These are phyloP conservation scores for Biscogniauxia mediterranea DNA, from an alignment of 2,329 filamentous ascomycete species.

Conservation along the genomic window DNA sequence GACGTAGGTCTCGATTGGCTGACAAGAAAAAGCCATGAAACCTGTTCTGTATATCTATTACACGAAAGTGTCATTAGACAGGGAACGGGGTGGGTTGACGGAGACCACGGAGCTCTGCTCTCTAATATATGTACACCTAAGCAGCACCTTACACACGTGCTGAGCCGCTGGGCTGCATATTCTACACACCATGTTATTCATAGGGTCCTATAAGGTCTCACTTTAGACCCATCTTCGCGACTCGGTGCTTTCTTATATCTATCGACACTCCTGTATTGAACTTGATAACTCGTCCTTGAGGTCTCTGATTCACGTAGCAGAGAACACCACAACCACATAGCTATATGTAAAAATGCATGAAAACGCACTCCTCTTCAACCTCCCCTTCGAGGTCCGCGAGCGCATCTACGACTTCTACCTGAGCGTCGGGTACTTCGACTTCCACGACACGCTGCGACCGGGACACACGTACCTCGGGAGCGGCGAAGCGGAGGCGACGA, in stretches of 20 bases:
- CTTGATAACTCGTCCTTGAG: no score
- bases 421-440: conserved; percentile 19
- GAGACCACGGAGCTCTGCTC: not conserved
- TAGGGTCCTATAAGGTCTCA: no score
- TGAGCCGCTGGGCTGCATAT: not conserved
- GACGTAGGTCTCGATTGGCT: not conserved
- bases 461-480: conserved; percentile 16
- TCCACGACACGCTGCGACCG: conserved; percentile 23
- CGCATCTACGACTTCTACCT: conserved; percentile 28
- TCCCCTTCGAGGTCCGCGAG: conserved; percentile 25
- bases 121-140: no score
- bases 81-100: not conserved
- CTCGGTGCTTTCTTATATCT: no score
- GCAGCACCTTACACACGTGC: no score
- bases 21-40: not conserved
- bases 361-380: conserved; percentile 17
- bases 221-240: no score
- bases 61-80: no score
- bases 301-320: no score
- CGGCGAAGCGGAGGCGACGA: not conserved
- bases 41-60: not conserved
- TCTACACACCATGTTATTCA: not conserved
- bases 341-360: not conserved
- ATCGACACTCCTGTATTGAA: no score
- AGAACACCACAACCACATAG: no score